Conservation (phyloP, 352 stramenopile genomes). For the Phytophthora boehmeriae region DNA sequence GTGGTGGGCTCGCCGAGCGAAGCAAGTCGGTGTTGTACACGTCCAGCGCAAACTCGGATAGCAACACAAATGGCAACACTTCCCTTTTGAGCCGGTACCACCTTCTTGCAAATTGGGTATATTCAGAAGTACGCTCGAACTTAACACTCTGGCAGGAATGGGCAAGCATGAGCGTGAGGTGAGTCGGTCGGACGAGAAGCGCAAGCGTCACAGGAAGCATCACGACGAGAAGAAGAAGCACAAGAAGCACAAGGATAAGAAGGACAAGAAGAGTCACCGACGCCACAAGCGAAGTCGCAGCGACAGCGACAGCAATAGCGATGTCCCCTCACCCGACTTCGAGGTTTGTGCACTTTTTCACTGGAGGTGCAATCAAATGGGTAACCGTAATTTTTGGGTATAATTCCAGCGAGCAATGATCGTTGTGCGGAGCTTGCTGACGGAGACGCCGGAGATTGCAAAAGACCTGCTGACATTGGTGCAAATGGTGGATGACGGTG, state of each 20-base stretch:
- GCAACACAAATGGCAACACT: constrained; percentile 65
- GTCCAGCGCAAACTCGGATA: constrained; percentile 51
- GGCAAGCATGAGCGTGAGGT: constrained; percentile 35
- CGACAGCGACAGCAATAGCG: constrained; percentile 15
- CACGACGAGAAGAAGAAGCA: constrained; percentile 42
- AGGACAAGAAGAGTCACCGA: constrained; percentile 20
- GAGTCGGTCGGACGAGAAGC: constrained; percentile 34
- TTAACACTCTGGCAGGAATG: constrained; percentile 1
- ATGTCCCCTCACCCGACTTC: constrained; percentile 29
- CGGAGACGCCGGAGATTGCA: constrained; percentile 68
- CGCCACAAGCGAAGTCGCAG: constrained; percentile 21
- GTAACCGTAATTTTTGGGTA: neutral
- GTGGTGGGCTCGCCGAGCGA: constrained; percentile 2
- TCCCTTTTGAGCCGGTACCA: too few species aligned
- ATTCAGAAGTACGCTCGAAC: too few species aligned
- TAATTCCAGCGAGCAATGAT: constrained; percentile 37
- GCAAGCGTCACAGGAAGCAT: constrained; percentile 40
- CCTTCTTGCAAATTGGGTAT: too few species aligned
- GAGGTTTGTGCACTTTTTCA: constrained; percentile 4
- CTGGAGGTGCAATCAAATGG: too few species aligned
- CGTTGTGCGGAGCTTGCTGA: constrained; percentile 61
- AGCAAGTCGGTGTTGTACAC: constrained; percentile 47
- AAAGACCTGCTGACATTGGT: constrained; percentile 68
- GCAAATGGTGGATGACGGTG: constrained; percentile 78
- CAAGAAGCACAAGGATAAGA: constrained; percentile 40